phyloP scores from a whole-genome alignment of 345 rosid genomes.

The Orychophragmus violaceus region DNA sequence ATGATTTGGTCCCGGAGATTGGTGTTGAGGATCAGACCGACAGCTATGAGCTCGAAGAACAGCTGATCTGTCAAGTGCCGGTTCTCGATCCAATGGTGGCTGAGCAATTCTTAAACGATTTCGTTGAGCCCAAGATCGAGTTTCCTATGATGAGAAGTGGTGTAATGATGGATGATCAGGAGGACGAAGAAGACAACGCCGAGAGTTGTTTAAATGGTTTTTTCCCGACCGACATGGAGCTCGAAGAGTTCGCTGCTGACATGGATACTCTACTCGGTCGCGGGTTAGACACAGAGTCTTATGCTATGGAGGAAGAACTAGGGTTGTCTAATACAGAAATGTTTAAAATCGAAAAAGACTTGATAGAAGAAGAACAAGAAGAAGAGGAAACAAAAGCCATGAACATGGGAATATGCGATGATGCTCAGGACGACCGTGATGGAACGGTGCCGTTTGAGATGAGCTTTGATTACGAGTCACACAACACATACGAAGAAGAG shows the following conservation, averaged over 20 bases:
- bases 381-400: not conserved
- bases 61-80: constrained; percentile 83
- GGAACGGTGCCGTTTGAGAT: constrained; percentile 54
- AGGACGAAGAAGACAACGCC: constrained; percentile 16
- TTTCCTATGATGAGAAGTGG: constrained; percentile 20
- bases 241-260: constrained; percentile 81
- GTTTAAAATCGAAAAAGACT: constrained; percentile 49
- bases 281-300: constrained; percentile 59
- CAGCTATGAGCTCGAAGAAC: constrained; percentile 51
- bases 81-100: constrained; percentile 57
- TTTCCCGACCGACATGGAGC: constrained; percentile 77
- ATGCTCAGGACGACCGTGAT: constrained; percentile 33
- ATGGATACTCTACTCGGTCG: constrained; percentile 80
- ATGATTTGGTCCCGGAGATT: constrained; percentile 65
- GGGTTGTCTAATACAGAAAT: constrained; percentile 35
- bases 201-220: constrained; percentile 41
- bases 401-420: constrained; percentile 17
- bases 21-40: constrained; percentile 61
- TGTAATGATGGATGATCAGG: not conserved
- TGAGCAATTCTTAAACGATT: constrained; percentile 36
- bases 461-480: constrained; percentile 61
- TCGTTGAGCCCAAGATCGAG: constrained; percentile 21
- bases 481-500: constrained; percentile 40
- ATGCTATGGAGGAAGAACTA: constrained; percentile 63
- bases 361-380: constrained; percentile 6